Evolutionary conservation across 2,329 filamentous ascomycete genomes (phyloP).

Genomic region (Apiospora kogelbergensis): DNA sequence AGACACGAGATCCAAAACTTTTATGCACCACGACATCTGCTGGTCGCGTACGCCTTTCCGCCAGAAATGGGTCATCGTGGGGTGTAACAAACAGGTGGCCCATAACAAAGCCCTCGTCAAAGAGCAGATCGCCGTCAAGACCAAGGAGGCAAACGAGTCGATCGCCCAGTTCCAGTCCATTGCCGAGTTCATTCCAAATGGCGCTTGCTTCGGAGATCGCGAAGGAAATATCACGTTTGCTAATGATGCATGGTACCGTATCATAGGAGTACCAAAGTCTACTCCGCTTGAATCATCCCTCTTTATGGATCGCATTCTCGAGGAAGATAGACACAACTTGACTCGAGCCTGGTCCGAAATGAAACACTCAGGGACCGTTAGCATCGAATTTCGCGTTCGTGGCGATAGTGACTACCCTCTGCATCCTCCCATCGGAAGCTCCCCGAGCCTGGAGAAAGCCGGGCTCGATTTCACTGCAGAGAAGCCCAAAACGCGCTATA

Average conservation of each 20-base stretch:
- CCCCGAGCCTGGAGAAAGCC: constrained; percentile 37
- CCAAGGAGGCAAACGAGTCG: constrained; percentile 49
- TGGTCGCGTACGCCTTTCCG: constrained; percentile 39
- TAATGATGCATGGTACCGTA: constrained; percentile 65
- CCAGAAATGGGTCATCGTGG: constrained; percentile 38
- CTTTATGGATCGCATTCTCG: constrained; percentile 44
- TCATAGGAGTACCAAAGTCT: constrained; percentile 43
- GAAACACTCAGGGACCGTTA: constrained; percentile 36
- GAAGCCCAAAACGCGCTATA: constrained; percentile 37
- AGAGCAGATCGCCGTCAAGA: constrained; percentile 51
- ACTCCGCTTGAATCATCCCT: constrained; percentile 33
- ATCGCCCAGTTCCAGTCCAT: constrained; percentile 69
- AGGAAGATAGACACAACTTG: constrained; percentile 45
- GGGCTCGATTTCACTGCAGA: constrained; percentile 34
- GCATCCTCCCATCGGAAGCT: constrained; percentile 30
- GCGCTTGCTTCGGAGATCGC: constrained; percentile 69
- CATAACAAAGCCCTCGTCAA: constrained; percentile 3
- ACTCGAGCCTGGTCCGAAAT: constrained; percentile 42
- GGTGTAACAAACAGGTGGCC: constrained; percentile 35
- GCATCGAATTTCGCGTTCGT: constrained; percentile 48
- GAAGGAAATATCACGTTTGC: constrained; percentile 67
- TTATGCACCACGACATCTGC: constrained; percentile 28
- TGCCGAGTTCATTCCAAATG: constrained; percentile 72
- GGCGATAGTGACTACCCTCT: constrained; percentile 23
- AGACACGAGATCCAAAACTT: constrained; percentile 15